phyloP scores from a whole-genome alignment of 805 yeast species.

The Vanderwaltozyma verrucispora region DNA sequence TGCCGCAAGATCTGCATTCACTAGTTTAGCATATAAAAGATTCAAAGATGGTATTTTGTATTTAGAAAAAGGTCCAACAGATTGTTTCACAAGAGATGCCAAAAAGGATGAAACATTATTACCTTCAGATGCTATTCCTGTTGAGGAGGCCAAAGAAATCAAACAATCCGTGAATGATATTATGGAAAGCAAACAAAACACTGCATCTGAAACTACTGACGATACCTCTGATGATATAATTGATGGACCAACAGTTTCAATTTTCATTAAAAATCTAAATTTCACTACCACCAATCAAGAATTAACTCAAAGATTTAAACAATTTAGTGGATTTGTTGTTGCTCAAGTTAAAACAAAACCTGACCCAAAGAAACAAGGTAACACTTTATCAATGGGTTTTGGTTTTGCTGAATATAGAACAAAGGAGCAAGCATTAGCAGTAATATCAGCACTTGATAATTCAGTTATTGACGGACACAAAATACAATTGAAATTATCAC shows the following conservation, averaged over 20 bases:
- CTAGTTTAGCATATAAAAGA: constrained; percentile 77
- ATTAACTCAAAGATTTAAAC: constrained; percentile 51
- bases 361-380: constrained; percentile 62
- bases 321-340: constrained; percentile 67
- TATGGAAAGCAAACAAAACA: constrained; percentile 31
- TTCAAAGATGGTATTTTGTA: constrained; percentile 81
- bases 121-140: constrained; percentile 15
- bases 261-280: constrained; percentile 86
- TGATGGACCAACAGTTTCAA: constrained; percentile 73
- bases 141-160: constrained; percentile 28
- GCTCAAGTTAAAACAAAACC: constrained; percentile 84
- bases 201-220: constrained; percentile 35
- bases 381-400: constrained; percentile 87
- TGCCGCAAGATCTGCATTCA: constrained; percentile 80
- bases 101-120: constrained; percentile 28
- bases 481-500: constrained; percentile 80
- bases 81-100: constrained; percentile 58
- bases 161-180: constrained; percentile 20
- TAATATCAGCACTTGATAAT: constrained; percentile 65
- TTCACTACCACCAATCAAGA: constrained; percentile 60
- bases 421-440: constrained; percentile 66
- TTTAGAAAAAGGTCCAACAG: constrained; percentile 88
- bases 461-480: constrained; percentile 80
- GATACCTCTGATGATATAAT: constrained; percentile 30
- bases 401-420: constrained; percentile 90